Conservation (phyloP, 257 asterid species). For the Fraxinus cuspidata region DNA sequence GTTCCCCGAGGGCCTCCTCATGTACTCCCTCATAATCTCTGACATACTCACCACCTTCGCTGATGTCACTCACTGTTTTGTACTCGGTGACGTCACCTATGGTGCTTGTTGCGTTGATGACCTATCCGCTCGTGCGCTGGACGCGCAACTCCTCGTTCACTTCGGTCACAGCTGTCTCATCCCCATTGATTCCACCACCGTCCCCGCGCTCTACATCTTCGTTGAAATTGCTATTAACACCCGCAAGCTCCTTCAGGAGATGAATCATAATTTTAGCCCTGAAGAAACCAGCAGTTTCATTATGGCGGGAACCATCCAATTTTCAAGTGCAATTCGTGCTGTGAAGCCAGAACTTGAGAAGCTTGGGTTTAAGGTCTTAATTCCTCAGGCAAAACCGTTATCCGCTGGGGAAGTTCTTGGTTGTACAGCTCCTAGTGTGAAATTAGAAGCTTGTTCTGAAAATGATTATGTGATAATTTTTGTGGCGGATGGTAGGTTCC, state of each 20-base stretch:
- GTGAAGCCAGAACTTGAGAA: slow-evolving; percentile 82
- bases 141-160: slow-evolving; percentile 81
- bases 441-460: slow-evolving; percentile 24
- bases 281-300: slow-evolving; percentile 47
- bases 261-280: slow-evolving; percentile 57
- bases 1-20: slow-evolving; percentile 89
- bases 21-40: slow-evolving; percentile 83
- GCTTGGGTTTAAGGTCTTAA: slow-evolving; percentile 74
- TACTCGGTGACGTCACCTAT: slow-evolving; percentile 96
- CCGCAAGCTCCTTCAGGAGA: slow-evolving; percentile 52
- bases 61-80: slow-evolving; percentile 65
- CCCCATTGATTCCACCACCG: slow-evolving; percentile 71
- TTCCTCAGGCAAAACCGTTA: slow-evolving; percentile 90
- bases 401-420: slow-evolving; percentile 97
- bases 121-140: slow-evolving; percentile 87
- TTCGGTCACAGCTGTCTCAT: slow-evolving; percentile 96
- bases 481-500: slow-evolving; percentile 95
- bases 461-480: slow-evolving; percentile 64
- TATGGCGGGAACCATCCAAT: slow-evolving; percentile 93
- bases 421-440: slow-evolving; percentile 88
- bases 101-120: slow-evolving; percentile 97
- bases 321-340: slow-evolving; percentile 76
- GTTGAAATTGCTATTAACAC: slow-evolving; percentile 78
- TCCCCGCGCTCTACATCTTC: slow-evolving; percentile 80
- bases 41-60: slow-evolving; percentile 87